A percentile compares a stretch with the other conserved stretches of the same genome.
These are phyloP conservation scores for Lecanicillium sp. DNA, from an alignment of 2,329 filamentous ascomycete genomes.

Conservation along the genomic window DNA sequence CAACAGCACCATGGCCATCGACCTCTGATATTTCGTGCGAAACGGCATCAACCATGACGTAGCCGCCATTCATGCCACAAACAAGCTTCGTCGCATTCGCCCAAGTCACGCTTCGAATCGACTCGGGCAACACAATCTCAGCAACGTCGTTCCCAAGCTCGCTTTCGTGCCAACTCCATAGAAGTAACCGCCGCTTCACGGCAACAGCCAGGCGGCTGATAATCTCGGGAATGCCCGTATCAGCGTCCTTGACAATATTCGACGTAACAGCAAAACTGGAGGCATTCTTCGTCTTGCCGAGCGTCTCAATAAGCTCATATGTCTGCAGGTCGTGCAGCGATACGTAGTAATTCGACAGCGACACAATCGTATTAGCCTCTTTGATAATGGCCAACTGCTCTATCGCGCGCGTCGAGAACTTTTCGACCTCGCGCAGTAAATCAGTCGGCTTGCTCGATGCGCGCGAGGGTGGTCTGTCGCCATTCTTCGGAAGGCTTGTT, in stretches of 20 bases:
- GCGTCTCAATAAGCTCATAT: constrained; percentile 70
- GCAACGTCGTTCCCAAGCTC: constrained; percentile 66
- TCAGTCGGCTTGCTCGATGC: constrained; percentile 56
- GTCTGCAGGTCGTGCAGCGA: constrained; percentile 83
- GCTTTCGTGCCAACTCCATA: constrained; percentile 96
- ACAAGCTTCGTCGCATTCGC: constrained; percentile 78
- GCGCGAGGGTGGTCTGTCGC: constrained; percentile 19
- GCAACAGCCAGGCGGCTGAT: constrained; percentile 87
- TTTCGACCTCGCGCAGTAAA: constrained; percentile 83
- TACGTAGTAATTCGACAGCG: constrained; percentile 81
- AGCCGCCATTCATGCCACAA: constrained; percentile 85
- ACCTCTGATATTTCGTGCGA: constrained; percentile 70
- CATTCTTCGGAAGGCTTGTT: constrained; percentile 20
- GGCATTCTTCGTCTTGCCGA: constrained; percentile 80
- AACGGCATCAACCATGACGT: constrained; percentile 79
- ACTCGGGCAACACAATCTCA: constrained; percentile 74
- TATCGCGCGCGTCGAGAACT: constrained; percentile 82
- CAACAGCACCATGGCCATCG: constrained; percentile 64
- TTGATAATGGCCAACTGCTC: constrained; percentile 95
- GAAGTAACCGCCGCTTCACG: constrained; percentile 78
- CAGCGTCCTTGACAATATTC: constrained; percentile 85
- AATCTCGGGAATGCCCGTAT: constrained; percentile 83
- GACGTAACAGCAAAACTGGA: constrained; percentile 87
- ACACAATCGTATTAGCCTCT: constrained; percentile 85
- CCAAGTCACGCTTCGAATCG: constrained; percentile 87